Conservation (phyloP, 148 eudicot genomes). For the Camellia granthamiana region DNA sequence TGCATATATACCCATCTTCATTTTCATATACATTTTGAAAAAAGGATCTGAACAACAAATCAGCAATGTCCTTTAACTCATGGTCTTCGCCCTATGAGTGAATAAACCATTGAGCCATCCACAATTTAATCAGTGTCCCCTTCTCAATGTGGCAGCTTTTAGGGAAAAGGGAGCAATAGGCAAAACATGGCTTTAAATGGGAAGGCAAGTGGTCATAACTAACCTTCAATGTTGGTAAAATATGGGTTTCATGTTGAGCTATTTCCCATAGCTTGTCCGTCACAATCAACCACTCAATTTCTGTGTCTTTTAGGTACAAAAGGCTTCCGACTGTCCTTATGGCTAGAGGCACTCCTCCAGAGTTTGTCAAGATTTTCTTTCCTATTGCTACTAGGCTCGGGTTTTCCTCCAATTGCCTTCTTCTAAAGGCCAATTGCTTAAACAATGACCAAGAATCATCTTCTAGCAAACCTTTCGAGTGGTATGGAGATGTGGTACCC, state of each 20-base stretch:
- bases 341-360: constrained; percentile 26
- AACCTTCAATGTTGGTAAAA: constrained; percentile 20
- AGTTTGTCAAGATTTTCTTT: constrained; percentile 26
- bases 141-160: constrained; percentile 22
- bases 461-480: background rate
- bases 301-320: constrained; percentile 6
- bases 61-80: constrained; percentile 22
- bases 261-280: constrained; percentile 9
- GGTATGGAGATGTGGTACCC: background rate
- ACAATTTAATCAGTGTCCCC: constrained; percentile 22
- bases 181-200: constrained; percentile 42
- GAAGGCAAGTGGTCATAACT: constrained; percentile 36
- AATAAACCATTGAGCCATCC: constrained; percentile 40
- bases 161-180: constrained; percentile 42
- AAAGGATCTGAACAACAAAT: constrained; percentile 28
- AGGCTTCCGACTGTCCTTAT: constrained; percentile 25
- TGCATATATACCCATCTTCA: background rate
- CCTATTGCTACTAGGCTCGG: constrained; percentile 11
- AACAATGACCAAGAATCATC: constrained; percentile 16
- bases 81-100: background rate
- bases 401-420: background rate
- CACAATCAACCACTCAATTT: constrained; percentile 23
- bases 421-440: constrained; percentile 15
- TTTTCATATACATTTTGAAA: constrained; percentile 25
- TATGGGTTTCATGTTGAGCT: background rate